Evolutionary conservation across 73 alveolate species (phyloP).

Genomic region (Paramecium biaurelia): DNA sequence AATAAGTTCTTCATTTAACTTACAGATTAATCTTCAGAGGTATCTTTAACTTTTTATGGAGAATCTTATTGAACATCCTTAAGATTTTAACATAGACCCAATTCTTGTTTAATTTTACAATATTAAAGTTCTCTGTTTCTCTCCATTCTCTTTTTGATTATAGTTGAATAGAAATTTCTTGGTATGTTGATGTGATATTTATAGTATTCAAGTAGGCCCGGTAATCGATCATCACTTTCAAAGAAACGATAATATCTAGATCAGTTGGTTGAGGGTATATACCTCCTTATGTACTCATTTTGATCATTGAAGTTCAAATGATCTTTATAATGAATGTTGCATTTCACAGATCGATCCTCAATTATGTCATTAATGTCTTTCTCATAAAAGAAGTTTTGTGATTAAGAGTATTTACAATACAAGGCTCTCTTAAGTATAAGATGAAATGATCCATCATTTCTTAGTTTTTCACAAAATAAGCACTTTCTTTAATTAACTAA

Average conservation of each 20-base stretch:
- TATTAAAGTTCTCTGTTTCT: not conserved
- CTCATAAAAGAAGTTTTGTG: conserved; percentile 17
- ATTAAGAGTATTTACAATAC: conserved; percentile 9
- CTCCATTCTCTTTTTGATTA: not conserved
- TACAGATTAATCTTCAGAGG: conserved; percentile 16
- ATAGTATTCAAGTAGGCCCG: conserved; percentile 27
- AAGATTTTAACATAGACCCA: not conserved
- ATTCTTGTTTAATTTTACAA: not conserved
- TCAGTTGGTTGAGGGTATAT: not conserved
- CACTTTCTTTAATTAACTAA: not conserved
- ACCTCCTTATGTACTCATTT: not conserved
- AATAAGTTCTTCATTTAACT: conserved; percentile 30
- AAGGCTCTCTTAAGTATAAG: not conserved
- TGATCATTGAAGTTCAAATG: not conserved
- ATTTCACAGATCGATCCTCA: not conserved
- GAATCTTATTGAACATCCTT: not conserved
- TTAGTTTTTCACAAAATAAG: not conserved
- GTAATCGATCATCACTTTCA: not conserved
- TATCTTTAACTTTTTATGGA: not conserved
- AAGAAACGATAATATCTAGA: conserved; percentile 7
- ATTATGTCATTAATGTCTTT: conserved; percentile 9
- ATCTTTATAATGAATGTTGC: not conserved
- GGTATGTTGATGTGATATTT: conserved; percentile 23
- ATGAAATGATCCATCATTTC: not conserved
- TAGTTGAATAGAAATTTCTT: not conserved